Conservation (phyloP, 2,329 filamentous ascomycete genomes). For the Thelonectria discophora region DNA sequence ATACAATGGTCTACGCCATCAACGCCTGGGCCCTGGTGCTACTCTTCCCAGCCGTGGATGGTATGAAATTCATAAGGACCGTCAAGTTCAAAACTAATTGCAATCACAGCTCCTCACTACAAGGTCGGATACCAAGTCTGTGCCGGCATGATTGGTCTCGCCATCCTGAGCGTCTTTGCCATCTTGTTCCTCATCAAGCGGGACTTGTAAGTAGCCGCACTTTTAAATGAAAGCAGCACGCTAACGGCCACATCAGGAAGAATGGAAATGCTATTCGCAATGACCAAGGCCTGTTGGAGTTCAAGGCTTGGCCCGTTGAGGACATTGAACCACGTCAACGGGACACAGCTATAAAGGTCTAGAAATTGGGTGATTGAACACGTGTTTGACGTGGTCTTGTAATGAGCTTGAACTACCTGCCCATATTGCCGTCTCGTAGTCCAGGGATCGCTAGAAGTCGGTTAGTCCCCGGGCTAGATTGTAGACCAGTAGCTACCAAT, state of each 20-base stretch:
- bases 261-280: constrained; percentile 19
- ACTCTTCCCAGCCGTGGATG: constrained; percentile 23
- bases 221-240: background rate
- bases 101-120: constrained; percentile 18
- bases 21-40: constrained; percentile 25
- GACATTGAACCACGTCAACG: background rate
- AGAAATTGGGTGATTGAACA: background rate
- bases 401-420: background rate
- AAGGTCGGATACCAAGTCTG: constrained; percentile 23
- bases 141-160: constrained; percentile 17
- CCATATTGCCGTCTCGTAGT: no score
- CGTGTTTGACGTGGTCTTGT: background rate
- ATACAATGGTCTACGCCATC: constrained; percentile 26
- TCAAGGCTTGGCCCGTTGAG: constrained; percentile 21
- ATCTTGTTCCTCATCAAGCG: constrained; percentile 18
- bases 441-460: no score
- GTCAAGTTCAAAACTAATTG: background rate
- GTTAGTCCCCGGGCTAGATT: no score
- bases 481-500: no score
- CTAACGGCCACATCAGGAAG: background rate
- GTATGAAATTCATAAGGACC: background rate
- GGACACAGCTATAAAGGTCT: background rate
- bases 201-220: constrained; percentile 15
- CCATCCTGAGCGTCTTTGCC: constrained; percentile 17
- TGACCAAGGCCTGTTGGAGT: constrained; percentile 22